phyloP scores from a whole-genome alignment of 805 yeast species.

The Wickerhamiella bombiphila region DNA sequence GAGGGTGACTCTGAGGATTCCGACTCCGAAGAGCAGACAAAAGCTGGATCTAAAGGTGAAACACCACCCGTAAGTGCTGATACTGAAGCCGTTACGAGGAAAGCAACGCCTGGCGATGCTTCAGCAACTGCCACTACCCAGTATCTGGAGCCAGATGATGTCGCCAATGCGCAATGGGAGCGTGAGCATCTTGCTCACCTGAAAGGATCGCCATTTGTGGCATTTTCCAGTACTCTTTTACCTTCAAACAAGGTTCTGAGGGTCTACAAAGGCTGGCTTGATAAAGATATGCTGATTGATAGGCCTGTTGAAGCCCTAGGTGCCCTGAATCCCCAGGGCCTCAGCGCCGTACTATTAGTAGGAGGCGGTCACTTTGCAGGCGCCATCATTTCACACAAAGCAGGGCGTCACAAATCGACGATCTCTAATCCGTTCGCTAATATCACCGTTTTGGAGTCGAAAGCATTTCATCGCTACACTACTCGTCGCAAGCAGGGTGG shows the following conservation, averaged over 20 bases:
- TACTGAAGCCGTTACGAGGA: neutral
- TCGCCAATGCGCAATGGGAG: slow-evolving; percentile 12
- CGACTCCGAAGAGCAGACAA: neutral
- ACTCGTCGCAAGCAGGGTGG: slow-evolving; percentile 98
- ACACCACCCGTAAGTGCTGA: slow-evolving; percentile 14
- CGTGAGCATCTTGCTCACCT: slow-evolving; percentile 17
- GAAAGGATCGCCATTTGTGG: slow-evolving; percentile 47
- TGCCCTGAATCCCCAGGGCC: slow-evolving; percentile 24
- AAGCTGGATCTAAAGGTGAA: slow-evolving; percentile 19
- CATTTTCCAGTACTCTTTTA: slow-evolving; percentile 34
- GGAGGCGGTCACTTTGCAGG: slow-evolving; percentile 99
- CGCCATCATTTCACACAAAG: slow-evolving; percentile 69
- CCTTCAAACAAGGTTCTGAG: slow-evolving; percentile 42
- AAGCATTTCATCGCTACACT: slow-evolving; percentile 87
- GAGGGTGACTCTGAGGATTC: slow-evolving; percentile 3
- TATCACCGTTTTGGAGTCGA: slow-evolving; percentile 43
- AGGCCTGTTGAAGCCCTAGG: slow-evolving; percentile 39
- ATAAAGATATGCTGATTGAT: slow-evolving; percentile 25
- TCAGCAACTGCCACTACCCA: slow-evolving; percentile 40
- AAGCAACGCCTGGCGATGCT: slow-evolving; percentile 3
- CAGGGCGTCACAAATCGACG: slow-evolving; percentile 29
- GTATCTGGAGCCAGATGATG: slow-evolving; percentile 10
- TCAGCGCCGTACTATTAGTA: slow-evolving; percentile 75
- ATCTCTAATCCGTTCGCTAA: slow-evolving; percentile 40
- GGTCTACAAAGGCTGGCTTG: slow-evolving; percentile 50